Percentiles rank a stretch among this genome's conserved stretches.
Conservation (phyloP, 208 protist genomes). For the Lotmaria passim region DNA sequence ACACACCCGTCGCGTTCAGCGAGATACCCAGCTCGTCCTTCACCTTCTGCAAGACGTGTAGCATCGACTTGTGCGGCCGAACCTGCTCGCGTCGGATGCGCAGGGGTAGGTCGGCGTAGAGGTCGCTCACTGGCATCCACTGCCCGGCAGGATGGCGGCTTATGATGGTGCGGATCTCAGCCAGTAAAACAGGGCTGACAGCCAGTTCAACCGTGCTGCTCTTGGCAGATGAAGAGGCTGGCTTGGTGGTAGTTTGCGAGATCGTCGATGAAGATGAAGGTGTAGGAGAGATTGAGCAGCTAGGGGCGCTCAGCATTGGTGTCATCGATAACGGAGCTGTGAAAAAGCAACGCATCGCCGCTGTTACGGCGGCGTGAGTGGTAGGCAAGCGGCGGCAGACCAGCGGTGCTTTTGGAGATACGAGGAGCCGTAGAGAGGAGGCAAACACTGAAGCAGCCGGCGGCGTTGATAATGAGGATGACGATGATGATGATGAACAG, state of each 20-base stretch:
- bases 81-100: slow-evolving; percentile 61
- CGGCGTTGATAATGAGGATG: too few relatives aligned
- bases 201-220: background rate
- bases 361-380: too few relatives aligned
- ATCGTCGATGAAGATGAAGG: background rate
- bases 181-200: slow-evolving; percentile 25
- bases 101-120: slow-evolving; percentile 71
- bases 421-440: too few relatives aligned
- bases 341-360: too few relatives aligned
- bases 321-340: too few relatives aligned
- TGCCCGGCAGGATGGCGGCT: slow-evolving; percentile 9
- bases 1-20: slow-evolving; percentile 58
- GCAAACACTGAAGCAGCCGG: too few relatives aligned
- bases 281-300: background rate
- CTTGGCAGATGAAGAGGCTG: background rate
- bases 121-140: slow-evolving; percentile 66
- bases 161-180: slow-evolving; percentile 24
- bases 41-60: slow-evolving; percentile 54
- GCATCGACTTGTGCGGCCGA: slow-evolving; percentile 78
- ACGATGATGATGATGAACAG: background rate
- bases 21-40: slow-evolving; percentile 41
- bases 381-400: too few relatives aligned
- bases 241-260: background rate
- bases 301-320: too few relatives aligned
- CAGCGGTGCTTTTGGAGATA: too few relatives aligned